Evolutionary conservation across 352 stramenopile genomes (phyloP), one percentile per base, ranked within the genome.

Genomic region (Globisporangium uncinulatum): DNA sequence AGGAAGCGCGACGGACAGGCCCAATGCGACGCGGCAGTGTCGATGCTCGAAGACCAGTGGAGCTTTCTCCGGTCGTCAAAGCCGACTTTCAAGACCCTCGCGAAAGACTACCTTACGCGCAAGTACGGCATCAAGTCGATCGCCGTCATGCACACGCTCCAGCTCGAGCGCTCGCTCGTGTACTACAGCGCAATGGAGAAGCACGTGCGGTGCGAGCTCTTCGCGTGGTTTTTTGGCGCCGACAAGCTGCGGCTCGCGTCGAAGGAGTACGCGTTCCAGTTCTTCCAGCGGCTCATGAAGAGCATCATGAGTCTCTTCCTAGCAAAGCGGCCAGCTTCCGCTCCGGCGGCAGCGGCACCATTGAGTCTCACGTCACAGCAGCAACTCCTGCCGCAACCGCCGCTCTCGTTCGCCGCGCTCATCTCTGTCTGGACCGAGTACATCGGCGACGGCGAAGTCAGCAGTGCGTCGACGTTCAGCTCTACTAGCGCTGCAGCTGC

Each of bases 81-180:
- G 1, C 21, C 52, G 21, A 75, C 66, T n/a, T 87, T 87, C 61
- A 82, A 81, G 46, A 73, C 70, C 0, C 64, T 89, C 4, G 73
- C 72, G 0, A 84, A 85, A 41, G 77, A 89, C 54, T 80, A 75
- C 34, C 66, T 89, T 14, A 62, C 67, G 10, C 76, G 79, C 15
- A 87, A 87, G 57, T 89, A 89, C 48, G 79, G 79, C 21, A 87
- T 89, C 52, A 86, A 86, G 53, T 86, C 79, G 11, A 87, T 89
- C 37, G 79, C 79, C 1, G 57, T 81, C 31, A 85, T 87, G 73
- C 70, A 89, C 58, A 72, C 75, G 15, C 50, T 86, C 41, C 79
- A 89, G 58, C 74, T 89, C 10, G 77, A 89, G 54, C 74, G 76
- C 6, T 89, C 79, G 13, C 67, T 89, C n/a, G 49, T 84, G 4